Base-by-base conservation (phyloP, 805 yeast genomes). In the Metschnikowia colocasiae region DNA sequence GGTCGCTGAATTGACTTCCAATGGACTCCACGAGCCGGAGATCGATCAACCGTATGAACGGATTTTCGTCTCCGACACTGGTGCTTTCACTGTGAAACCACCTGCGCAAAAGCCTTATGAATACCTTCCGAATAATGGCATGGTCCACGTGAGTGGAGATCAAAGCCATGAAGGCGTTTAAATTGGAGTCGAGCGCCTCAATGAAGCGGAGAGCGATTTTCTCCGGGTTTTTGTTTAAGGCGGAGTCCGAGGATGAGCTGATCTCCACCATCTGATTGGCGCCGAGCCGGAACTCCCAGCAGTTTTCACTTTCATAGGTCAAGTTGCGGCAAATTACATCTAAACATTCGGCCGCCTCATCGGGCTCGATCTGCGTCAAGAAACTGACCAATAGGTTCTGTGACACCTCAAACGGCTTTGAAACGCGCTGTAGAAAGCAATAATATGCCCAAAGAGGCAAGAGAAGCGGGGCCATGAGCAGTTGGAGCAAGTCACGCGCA, bases 21-120 rank as follows among this genome's bases (percentile, higher is more conserved):
- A 87, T 65, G 27, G 67, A 63, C 58, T 89, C 94, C 43, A 91
- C 63, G 9, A 88, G 59, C 49, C 83, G 78, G 49, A 88, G 67
- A 57, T 85, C 84, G 6, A 81, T 65, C 31, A 87, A 65, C 45
- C 78, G 70, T 6, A 74, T 54, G 44, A 80, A 75, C n/a, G 87
- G 84, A 49, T 76, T 73, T 4, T 69, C 68, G 2, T 66, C 69
- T 4, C 57, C 63, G 19, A 56, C 54, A 1, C 48, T 46, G 25
- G 38, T 42, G 23, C 32, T 32, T n/a, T 55, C 43, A 10, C 46
- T 33, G 2, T 61, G 57, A 10, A 86, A 70, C 91, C 95, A 87
- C 54, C 82, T 69, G 47, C 75, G 74, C 51, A 92, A 65, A 1
- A 82, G 63, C 0, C 50, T 52, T 3, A 81, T 62, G 54, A 89